Base-by-base conservation (phyloP, 805 yeast genomes). In the Teunomyces tritomae region DNA sequence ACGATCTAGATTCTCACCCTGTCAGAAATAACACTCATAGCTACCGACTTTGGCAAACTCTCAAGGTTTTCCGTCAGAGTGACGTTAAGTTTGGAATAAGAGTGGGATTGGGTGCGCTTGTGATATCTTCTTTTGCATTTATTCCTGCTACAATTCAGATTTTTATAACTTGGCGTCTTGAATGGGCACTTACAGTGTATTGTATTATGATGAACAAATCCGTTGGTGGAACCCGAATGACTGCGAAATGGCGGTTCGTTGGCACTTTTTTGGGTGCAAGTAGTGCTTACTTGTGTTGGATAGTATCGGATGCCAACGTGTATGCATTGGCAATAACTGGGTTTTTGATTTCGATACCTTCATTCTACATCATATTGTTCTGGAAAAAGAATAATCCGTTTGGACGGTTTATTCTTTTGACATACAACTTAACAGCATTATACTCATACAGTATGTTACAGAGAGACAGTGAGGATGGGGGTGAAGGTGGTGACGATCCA, bases 121-220 rank as follows among this genome's bases (percentile, higher is more conserved):
- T 78, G 4, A 66, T 88, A 27, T 82, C 90, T 0, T 54, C 79
- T 0, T 82, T 89, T 47, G 95, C 95, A 2, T 87, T 82, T 56
- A 58, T 79, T 26, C 83, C 84, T 2, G 58, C 61, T 9, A 80
- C 89, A 0, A 71, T 83, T 44, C 70, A 71, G 4, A 51, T 61
- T 1, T 89, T 87, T 56, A 75, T 68, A 41, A 74, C 71, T 36
- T 87, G 89, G 89, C 68, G 91, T 53, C 85, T 86, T 11, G 96
- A 88, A 61, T 88, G 96, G 96, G 83, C 89, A 0, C 65, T 88
- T 33, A 87, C 86, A n/a, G 83, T 90, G 0, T 88, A 82, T 55
- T 83, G 88, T 56, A 84, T 88, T 47, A 86, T 88, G 71, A 87
- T 88, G 92, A 86, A 85, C 56, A 87, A 87, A 57, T 84, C 91